Base-by-base conservation (phyloP, 1,139 yeast species). In the Barnettozyma hawaiiensis region DNA sequence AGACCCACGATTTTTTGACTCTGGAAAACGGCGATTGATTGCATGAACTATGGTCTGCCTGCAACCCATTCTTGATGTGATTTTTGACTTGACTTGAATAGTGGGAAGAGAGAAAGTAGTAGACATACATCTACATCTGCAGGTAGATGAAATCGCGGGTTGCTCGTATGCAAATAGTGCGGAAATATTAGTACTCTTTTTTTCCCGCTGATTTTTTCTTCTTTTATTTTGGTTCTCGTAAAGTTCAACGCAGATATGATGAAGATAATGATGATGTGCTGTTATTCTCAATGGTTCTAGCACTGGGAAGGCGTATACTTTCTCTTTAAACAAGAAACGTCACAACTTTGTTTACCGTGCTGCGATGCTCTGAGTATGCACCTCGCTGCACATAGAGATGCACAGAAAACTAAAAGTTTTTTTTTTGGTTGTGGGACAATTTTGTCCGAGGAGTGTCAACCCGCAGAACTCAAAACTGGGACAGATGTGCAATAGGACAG, bases 361-460 rank as follows among this genome's bases (percentile, higher is more conserved):
- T 24, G 27, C 29, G 27, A 26, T 26, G 29, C 15, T 26, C 27
- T 5, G 27, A 26, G 14, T 26, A 26, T 34, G 21, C 37, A 21
- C 26, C 14, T 5, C 18, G 21, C 7, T 9, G 24, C 33, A 33
- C 31, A 37, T 15, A 9, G 4, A 14, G n/a, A 37, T 20, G 35
- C 40, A 37, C 15, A 18, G 35, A 37, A 37, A 23, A 16, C 18
- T 34, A 24, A 22, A n/a, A 16, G 7, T 3, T 31, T 18, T 37
- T 16, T 10, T n/a, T n/a, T n/a, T n/a, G n/a, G n/a, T n/a, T n/a
- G n/a, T 29, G 24, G 23, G 26, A 26, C 31, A 16, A 39, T 8
- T 26, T 27, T 39, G 41, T 39, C 41, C 41, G 11, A n/a, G n/a
- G 18, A 26, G 18, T 20, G 26, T 20, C 18, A 22, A 26, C 16